Evolutionary conservation across 2,329 filamentous ascomycete genomes (phyloP).

Genomic region (Colletotrichum nymphaeae): DNA sequence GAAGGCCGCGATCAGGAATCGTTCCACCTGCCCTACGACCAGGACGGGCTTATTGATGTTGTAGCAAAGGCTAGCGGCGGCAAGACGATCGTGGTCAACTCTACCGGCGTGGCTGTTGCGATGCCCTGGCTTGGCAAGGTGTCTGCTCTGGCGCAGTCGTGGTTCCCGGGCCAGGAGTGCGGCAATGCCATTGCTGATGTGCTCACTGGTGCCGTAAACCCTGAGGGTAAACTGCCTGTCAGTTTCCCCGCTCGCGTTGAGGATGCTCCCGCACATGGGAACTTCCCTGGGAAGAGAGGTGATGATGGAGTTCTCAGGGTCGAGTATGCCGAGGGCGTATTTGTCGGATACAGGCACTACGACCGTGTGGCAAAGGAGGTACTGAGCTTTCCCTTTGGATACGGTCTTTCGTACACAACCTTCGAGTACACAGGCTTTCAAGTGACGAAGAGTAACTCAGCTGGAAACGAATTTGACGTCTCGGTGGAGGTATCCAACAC

Average conservation of each 20-base stretch:
- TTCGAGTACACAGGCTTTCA: conserved; percentile 64
- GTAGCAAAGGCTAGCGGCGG: conserved; percentile 66
- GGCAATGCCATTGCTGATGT: conserved; percentile 77
- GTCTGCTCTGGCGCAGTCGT: conserved; percentile 72
- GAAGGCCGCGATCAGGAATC: conserved; percentile 72
- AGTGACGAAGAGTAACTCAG: conserved; percentile 48
- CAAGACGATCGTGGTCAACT: conserved; percentile 73
- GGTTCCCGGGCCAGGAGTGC: conserved; percentile 77
- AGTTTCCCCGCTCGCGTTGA: conserved; percentile 70
- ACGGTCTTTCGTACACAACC: conserved; percentile 73
- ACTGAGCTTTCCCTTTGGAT: conserved; percentile 74
- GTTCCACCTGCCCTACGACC: conserved; percentile 59
- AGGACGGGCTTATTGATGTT: conserved; percentile 72
- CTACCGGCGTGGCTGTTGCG: conserved; percentile 72
- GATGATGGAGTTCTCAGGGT: conserved; percentile 62
- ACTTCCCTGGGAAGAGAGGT: conserved; percentile 62
- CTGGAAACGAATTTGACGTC: conserved; percentile 53
- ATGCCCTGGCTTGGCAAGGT: conserved; percentile 68
- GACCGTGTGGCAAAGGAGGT: conserved; percentile 68
- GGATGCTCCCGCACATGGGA: conserved; percentile 74
- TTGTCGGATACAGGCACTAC: conserved; percentile 76
- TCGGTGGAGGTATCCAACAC: conserved; percentile 68
- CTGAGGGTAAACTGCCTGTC: conserved; percentile 72
- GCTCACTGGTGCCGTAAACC: conserved; percentile 72
- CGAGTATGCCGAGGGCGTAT: conserved; percentile 77